Evolutionary conservation across 2,329 filamentous ascomycete genomes (phyloP), one percentile per base, ranked within the genome.

Genomic region (Torrubiella hemipterigena): DNA sequence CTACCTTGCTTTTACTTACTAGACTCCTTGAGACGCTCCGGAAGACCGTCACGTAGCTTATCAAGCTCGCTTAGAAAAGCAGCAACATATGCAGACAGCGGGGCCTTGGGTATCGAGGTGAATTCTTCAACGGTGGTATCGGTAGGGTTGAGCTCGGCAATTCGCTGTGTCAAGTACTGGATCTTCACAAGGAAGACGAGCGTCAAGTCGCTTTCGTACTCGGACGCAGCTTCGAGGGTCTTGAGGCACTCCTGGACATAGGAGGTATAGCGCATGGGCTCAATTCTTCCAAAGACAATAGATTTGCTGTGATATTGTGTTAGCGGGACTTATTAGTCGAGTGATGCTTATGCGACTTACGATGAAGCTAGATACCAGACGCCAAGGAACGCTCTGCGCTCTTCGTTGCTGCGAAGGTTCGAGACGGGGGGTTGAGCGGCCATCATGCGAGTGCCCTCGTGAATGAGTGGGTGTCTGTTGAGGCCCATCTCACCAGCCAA

Each of bases 281-380:
- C 63, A 5, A 63, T 54, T 39, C 59, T 54, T 30, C 60, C 46
- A 38, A 65, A 59, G 2, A 55, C 55, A 3, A 61, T 46, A 0
- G 60, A 51, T 17, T 63, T 47, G 0, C 62, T 65, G n/a, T 13
- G n/a, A 22, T 14, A n/a, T 5, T 13, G 7, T 7, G 11, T 30
- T 6, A 31, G 33, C 18, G 7, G 10, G n/a, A n/a, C 4, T 3
- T 11, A 4, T 8, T 9, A 11, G 17, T 12, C 11, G 13, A n/a
- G 7, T 15, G 12, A 7, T 15, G n/a, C 7, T 2, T 9, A 14
- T 19, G 3, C 5, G 10, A 50, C 63, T 43, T 50, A 73, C 68
- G 59, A 56, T 8, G 66, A 70, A 11, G 56, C 62, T 18, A 73
- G 38, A 36, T 69, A 73, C 61, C 68, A 74, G 2, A 66, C 61